phyloP scores from a whole-genome alignment of 441 rosid genomes.

The Jatropha multifida region DNA sequence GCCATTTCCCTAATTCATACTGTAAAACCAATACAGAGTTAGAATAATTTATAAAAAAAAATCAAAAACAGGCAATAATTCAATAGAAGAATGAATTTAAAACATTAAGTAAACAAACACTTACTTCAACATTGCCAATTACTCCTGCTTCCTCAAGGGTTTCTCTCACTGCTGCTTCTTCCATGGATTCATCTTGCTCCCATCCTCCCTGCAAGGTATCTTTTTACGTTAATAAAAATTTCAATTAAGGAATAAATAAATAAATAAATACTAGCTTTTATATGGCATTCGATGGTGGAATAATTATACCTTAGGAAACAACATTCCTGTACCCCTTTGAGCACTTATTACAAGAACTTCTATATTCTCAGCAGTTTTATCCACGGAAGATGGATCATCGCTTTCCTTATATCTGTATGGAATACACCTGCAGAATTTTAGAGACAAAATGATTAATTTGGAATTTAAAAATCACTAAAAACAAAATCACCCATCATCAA shows the following conservation, averaged over 20 bases:
- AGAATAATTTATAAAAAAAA: too few relatives aligned
- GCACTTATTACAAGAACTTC: slow-evolving; percentile 68
- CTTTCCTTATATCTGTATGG: slow-evolving; percentile 56
- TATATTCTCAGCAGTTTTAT: slow-evolving; percentile 32
- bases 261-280: background rate
- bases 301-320: slow-evolving; percentile 57
- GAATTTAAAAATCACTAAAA: background rate
- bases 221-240: background rate
- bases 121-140: slow-evolving; percentile 51
- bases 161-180: slow-evolving; percentile 62
- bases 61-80: background rate
- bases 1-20: slow-evolving; percentile 56
- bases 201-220: slow-evolving; percentile 61
- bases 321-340: slow-evolving; percentile 57
- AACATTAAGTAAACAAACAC: background rate
- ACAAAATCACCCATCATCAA: background rate
- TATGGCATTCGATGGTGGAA: background rate
- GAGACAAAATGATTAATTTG: too few relatives aligned
- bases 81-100: background rate
- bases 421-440: slow-evolving; percentile 46
- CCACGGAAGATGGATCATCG: slow-evolving; percentile 9
- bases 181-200: slow-evolving; percentile 67
- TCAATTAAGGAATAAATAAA: background rate
- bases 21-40: slow-evolving; percentile 11
- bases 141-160: slow-evolving; percentile 75